A percentile compares a stretch with the other conserved stretches of the same genome.
These are phyloP conservation scores for Fusarium miscanthi DNA, from an alignment of 2,329 filamentous ascomycete species.

Conservation along the genomic window DNA sequence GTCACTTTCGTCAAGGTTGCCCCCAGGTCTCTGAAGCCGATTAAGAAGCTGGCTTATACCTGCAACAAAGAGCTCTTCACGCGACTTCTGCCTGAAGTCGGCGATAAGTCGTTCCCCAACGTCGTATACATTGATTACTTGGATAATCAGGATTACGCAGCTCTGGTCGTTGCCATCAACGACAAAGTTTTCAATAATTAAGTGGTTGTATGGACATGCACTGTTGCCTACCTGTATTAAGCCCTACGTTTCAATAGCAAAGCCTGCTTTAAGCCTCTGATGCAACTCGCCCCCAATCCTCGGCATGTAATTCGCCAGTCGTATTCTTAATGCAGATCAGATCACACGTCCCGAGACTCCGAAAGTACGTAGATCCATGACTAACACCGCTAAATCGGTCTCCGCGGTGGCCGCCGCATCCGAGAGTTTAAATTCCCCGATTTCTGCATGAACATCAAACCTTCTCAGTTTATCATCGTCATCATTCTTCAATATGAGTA, in stretches of 20 bases:
- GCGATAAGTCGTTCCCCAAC: conserved; percentile 5
- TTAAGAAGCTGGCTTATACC: neutral
- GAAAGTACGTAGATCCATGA: conserved; percentile 20
- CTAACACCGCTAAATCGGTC: conserved; percentile 18
- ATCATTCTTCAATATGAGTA: conserved; percentile 5
- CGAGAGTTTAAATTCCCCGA: conserved; percentile 23
- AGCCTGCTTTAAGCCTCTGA: neutral
- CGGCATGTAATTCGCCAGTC: neutral
- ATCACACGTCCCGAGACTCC: conserved; percentile 20
- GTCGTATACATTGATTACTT: conserved; percentile 22
- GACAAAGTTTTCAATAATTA: conserved; percentile 19
- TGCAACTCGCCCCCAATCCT: neutral
- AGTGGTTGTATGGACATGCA: neutral
- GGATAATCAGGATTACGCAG: conserved; percentile 8
- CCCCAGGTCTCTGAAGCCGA: neutral
- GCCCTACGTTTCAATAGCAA: neutral
- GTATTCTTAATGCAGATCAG: conserved; percentile 5
- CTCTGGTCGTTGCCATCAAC: conserved; percentile 12
- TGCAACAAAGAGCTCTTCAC: conserved; percentile 19
- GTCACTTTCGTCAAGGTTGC: neutral
- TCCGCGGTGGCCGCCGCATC: conserved; percentile 27
- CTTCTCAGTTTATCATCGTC: neutral
- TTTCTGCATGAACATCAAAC: neutral
- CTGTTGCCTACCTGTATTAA: neutral
- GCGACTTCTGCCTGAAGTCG: neutral